Percentiles rank a stretch among this genome's conserved stretches.
Conservation (phyloP, 306 rosid genomes). For the Rubus parviflorus region DNA sequence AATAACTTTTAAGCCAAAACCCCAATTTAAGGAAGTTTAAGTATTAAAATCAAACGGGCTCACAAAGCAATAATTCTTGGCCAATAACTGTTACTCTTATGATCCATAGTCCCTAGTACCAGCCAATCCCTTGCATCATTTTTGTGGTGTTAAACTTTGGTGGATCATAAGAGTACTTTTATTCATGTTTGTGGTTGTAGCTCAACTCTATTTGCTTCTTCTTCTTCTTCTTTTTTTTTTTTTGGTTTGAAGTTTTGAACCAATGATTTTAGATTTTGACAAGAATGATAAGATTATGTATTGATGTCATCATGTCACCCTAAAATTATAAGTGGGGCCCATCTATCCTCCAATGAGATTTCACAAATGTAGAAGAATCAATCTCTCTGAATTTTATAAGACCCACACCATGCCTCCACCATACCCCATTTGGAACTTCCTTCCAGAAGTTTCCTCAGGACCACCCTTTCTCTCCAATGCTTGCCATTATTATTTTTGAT, state of each 20-base stretch:
- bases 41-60: background rate
- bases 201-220: too few species aligned
- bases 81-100: background rate
- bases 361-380: constrained; percentile 11
- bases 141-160: too few species aligned
- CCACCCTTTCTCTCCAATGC: constrained; percentile 1
- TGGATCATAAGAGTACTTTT: too few species aligned
- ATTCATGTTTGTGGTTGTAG: too few species aligned
- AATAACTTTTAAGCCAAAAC: background rate
- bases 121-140: too few species aligned
- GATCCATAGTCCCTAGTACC: too few species aligned
- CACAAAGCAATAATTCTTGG: background rate
- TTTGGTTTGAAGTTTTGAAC: too few species aligned
- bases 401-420: constrained; percentile 32
- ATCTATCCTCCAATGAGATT: constrained; percentile 4
- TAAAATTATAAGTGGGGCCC: constrained; percentile 17
- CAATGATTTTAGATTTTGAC: too few species aligned
- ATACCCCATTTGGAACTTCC: constrained; percentile 17
- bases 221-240: too few species aligned
- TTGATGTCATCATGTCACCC: constrained; percentile 6
- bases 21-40: background rate
- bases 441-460: constrained; percentile 58
- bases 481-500: background rate
- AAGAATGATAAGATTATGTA: background rate
- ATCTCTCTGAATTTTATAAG: background rate